Percentiles rank a stretch among this genome's conserved stretches.
These are phyloP conservation scores for Paulownia fortunei DNA, from an alignment of 257 asterid species.

Conservation along the genomic window DNA sequence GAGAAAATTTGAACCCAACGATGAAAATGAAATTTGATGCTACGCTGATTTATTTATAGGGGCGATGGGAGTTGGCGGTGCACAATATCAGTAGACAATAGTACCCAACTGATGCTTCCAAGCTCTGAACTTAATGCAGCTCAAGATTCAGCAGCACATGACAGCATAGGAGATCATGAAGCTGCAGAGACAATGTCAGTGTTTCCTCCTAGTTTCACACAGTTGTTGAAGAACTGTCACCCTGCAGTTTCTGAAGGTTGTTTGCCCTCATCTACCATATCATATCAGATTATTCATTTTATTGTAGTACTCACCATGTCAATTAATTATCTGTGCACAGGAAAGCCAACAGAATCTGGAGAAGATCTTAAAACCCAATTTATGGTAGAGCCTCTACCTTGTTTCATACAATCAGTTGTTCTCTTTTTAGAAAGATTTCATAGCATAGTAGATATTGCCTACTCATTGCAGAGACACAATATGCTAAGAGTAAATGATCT, in stretches of 20 bases:
- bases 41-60: slow-evolving; percentile 44
- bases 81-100: slow-evolving; percentile 47
- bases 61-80: slow-evolving; percentile 36
- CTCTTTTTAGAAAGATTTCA: slow-evolving; percentile 12
- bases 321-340: slow-evolving; percentile 43
- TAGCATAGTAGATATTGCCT: background rate
- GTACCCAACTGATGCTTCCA: slow-evolving; percentile 41
- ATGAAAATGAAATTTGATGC: slow-evolving; percentile 20
- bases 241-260: slow-evolving; percentile 59
- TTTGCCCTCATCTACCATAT: slow-evolving; percentile 11
- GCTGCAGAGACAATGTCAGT: slow-evolving; percentile 44
- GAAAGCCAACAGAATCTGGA: slow-evolving; percentile 38
- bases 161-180: slow-evolving; percentile 34
- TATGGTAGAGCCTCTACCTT: slow-evolving; percentile 50
- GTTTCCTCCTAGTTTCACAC: slow-evolving; percentile 85
- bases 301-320: slow-evolving; percentile 27
- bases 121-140: slow-evolving; percentile 35
- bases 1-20: background rate
- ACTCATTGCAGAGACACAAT: slow-evolving; percentile 14
- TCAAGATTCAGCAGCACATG: slow-evolving; percentile 47
- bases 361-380: slow-evolving; percentile 65
- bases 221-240: slow-evolving; percentile 66
- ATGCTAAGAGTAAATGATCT: background rate
- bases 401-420: background rate
- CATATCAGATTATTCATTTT: background rate